phyloP scores from a whole-genome alignment of 441 rosid species.

The Daphne laureola region DNA sequence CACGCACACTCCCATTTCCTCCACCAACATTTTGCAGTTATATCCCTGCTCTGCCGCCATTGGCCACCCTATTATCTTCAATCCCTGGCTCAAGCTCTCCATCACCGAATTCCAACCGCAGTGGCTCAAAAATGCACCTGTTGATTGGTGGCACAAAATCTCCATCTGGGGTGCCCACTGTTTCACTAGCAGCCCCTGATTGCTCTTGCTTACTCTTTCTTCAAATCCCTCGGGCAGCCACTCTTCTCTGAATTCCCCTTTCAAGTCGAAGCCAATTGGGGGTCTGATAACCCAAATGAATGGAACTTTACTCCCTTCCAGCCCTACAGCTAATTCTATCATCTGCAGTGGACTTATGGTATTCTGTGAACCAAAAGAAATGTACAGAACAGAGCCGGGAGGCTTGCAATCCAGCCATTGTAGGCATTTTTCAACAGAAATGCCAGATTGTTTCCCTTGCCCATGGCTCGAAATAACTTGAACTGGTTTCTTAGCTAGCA shows the following conservation, averaged over 20 bases:
- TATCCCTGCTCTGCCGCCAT: slow-evolving; percentile 39
- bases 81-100: slow-evolving; percentile 45
- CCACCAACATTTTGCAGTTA: slow-evolving; percentile 37
- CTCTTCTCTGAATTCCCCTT: slow-evolving; percentile 23
- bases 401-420: slow-evolving; percentile 29
- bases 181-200: slow-evolving; percentile 28
- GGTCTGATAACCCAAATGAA: slow-evolving; percentile 49
- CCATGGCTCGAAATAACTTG: slow-evolving; percentile 2
- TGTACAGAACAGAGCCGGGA: slow-evolving; percentile 27
- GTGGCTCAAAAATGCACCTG: slow-evolving; percentile 35
- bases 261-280: slow-evolving; percentile 26
- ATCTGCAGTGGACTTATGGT: slow-evolving; percentile 25
- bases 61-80: slow-evolving; percentile 45
- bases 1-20: slow-evolving; percentile 37
- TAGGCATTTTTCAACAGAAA: slow-evolving; percentile 25
- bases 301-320: slow-evolving; percentile 27
- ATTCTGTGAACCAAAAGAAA: slow-evolving; percentile 46
- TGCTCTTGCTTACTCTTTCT: slow-evolving; percentile 14
- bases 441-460: slow-evolving; percentile 24
- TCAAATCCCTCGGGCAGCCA: slow-evolving; percentile 37
- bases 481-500: slow-evolving; percentile 11
- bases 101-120: slow-evolving; percentile 44
- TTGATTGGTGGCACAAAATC: slow-evolving; percentile 33
- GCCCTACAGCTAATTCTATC: slow-evolving; percentile 35
- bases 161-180: slow-evolving; percentile 45